Evolutionary conservation across 495 filamentous ascomycete genomes (phyloP).

Genomic region (Lepidopterella palustris): DNA sequence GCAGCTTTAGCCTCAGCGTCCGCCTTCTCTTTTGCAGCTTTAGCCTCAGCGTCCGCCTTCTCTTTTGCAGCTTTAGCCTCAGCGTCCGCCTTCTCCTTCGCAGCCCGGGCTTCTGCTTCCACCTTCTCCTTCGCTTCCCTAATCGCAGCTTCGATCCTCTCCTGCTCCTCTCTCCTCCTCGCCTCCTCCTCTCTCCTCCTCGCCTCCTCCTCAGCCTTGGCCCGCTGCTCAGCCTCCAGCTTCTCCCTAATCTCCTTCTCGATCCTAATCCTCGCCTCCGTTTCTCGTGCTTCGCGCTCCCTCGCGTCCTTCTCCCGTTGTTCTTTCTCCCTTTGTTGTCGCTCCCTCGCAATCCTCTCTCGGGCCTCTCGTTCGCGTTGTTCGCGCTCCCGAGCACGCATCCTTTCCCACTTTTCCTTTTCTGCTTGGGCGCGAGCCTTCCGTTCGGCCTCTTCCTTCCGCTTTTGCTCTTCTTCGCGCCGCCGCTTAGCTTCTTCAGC

Average conservation of each 20-base stretch:
- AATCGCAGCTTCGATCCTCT: conserved; percentile 32
- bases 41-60: too few relatives aligned
- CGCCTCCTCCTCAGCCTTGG: conserved; percentile 40
- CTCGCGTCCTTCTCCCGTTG: conserved; percentile 36
- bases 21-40: too few relatives aligned
- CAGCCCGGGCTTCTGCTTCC: too few relatives aligned
- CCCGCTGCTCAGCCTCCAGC: conserved; percentile 44
- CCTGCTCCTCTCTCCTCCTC: conserved; percentile 29
- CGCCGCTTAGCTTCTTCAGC: conserved; percentile 46
- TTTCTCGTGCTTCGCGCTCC: conserved; percentile 33
- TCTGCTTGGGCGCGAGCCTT: conserved; percentile 37
- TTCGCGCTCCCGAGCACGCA: conserved; percentile 38
- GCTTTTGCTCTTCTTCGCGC: conserved; percentile 41
- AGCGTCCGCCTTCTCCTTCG: too few relatives aligned
- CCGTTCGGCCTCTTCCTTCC: conserved; percentile 38
- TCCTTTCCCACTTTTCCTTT: conserved; percentile 43
- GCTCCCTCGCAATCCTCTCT: conserved; percentile 39
- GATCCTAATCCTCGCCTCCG: conserved; percentile 27
- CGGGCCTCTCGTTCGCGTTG: conserved; percentile 38
- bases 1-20: too few relatives aligned
- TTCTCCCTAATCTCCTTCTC: conserved; percentile 33
- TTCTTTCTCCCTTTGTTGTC: conserved; percentile 43
- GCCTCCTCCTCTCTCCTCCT: conserved; percentile 34
- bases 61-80: too few relatives aligned
- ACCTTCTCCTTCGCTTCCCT: conserved; percentile 28